A percentile compares a stretch with the other conserved stretches of the same genome.
Conservation (phyloP, 805 yeast species). For the Hemisphaericaspora nanyangensis region DNA sequence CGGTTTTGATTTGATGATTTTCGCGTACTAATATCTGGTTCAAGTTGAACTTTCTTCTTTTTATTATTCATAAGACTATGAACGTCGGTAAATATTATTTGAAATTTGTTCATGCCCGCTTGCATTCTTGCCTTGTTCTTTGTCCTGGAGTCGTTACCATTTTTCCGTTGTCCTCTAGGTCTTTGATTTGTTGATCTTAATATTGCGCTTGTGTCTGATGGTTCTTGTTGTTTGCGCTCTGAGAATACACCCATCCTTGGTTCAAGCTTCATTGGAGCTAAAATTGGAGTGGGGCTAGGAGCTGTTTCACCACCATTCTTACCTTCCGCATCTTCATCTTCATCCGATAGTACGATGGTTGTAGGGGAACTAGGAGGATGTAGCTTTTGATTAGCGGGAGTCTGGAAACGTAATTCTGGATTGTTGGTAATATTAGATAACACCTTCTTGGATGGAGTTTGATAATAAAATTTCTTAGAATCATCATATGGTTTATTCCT, state of each 20-base stretch:
- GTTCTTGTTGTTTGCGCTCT: constrained; percentile 12
- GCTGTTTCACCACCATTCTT: constrained; percentile 13
- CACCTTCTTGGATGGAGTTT: constrained; percentile 32
- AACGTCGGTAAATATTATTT: constrained; percentile 44
- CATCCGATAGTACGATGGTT: constrained; percentile 26
- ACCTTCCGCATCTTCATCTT: constrained; percentile 2
- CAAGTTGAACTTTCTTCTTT: constrained; percentile 8
- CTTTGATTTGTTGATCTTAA: constrained; percentile 2
- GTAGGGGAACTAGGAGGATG: constrained; percentile 36
- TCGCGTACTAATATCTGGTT: constrained; percentile 1
- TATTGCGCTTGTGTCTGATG: constrained; percentile 8
- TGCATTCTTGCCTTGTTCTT: constrained; percentile 27
- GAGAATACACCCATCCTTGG: constrained; percentile 40
- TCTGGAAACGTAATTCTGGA: constrained; percentile 18
- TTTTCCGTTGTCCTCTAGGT: not conserved
- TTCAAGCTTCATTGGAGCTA: constrained; percentile 14
- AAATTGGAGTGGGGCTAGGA: constrained; percentile 40
- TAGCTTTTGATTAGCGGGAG: constrained; percentile 32
- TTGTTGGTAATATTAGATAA: constrained; percentile 24
- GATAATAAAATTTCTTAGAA: constrained; percentile 12
- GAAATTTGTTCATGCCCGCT: constrained; percentile 43
- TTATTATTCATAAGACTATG: constrained; percentile 22
- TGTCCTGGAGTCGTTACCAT: constrained; percentile 1
- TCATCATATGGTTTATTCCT: constrained; percentile 9
- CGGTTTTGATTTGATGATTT: not conserved